Conservation (phyloP, 108 stramenopile genomes). For the Fragilariopsis cylindrus region DNA sequence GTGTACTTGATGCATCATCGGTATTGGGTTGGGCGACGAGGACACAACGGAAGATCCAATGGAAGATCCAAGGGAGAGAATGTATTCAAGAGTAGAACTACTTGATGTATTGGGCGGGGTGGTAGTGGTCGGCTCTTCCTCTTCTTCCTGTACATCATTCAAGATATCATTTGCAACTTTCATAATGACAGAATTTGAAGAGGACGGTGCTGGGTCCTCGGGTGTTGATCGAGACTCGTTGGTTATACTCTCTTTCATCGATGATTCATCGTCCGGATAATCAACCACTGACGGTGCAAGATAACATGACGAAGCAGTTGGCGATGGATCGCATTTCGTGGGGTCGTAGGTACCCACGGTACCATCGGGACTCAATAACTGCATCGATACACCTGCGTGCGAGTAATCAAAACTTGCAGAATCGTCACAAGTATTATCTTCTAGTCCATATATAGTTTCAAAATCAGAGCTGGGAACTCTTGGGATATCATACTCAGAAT, state of each 20-base stretch:
- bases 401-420: slow-evolving; percentile 3
- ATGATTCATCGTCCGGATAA: no score
- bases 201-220: no score
- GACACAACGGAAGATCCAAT: slow-evolving; percentile 1
- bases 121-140: no score
- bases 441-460: background rate
- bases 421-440: background rate
- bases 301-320: background rate
- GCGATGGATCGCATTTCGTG: background rate
- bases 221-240: no score
- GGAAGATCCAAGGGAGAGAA: slow-evolving; percentile 5
- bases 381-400: background rate
- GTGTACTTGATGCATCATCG: background rate
- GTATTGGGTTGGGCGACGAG: background rate
- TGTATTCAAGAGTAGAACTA: slow-evolving; percentile 4
- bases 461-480: background rate
- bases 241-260: no score
- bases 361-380: background rate
- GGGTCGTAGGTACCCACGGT: background rate
- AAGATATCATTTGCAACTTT: no score
- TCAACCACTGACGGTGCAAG: no score
- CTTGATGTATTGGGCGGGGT: background rate
- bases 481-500: background rate
- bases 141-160: no score
- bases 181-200: no score